Base-by-base conservation (phyloP, 148 eudicot genomes). In the Fallopia convolvulus region DNA sequence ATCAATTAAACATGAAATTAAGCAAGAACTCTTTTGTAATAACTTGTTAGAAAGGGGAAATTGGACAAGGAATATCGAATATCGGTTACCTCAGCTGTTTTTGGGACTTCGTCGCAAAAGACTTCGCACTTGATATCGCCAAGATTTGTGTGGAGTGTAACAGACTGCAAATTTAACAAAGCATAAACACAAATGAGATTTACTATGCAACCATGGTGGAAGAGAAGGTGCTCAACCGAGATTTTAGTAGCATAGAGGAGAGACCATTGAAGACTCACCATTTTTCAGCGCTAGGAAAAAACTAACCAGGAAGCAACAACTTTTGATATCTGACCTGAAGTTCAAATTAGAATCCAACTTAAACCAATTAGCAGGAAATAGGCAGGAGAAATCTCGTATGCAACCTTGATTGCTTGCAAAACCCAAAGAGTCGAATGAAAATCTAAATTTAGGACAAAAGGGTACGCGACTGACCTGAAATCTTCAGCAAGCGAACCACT, bases 71-170 rank as follows among this genome's bases (percentile, higher is more conserved):
- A 52, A 52, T 17, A 39, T 9, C 18, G 58, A 8, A 75, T 70
- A 61, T 13, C 3, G 70, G 36, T 33, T 72, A 91, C 98, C 92
- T 93, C 92, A 41, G 98, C 90, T 23, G 92, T 81, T 90, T 83
- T 91, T 65, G 98, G 92, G 68, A 88, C 96, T 80, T 91, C 92
- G 72, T 93, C 98, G 49, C 98, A 93, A 53, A 86, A 82, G 76
- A 91, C 85, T 83, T 93, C 93, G 86, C 97, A 93, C 83, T 91
- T 93, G 79, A 93, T 93, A 79, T 91, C 97, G 50, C 98, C 98
- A 26, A 91, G 85, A 80, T 93, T 93, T 39, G 98, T 93, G 81
- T 93, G 97, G 47, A 93, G 88, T 20, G 98, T 93, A 81, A 93
- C 93, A 3, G 97, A 83, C 97, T 93, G 89, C 53, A 77, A 77